Evolutionary conservation across 2,329 filamentous ascomycete genomes (phyloP).

Genomic region (Emericellopsis cladophorae): DNA sequence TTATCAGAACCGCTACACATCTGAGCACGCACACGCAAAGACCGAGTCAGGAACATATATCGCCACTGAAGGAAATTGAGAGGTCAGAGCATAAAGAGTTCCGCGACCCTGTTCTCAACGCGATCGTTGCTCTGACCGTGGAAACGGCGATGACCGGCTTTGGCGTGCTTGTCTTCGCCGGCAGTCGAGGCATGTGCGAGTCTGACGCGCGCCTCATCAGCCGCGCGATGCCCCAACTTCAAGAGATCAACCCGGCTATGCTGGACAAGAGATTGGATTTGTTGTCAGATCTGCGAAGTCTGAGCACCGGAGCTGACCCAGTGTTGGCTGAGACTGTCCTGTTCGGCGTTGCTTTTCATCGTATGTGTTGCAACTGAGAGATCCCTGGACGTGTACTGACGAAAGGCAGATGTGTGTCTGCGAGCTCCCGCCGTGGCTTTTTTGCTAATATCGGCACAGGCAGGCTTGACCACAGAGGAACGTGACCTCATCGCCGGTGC

Average conservation of each 20-base stretch:
- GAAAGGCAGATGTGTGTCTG: conserved; percentile 21
- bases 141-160: conserved; percentile 58
- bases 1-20: conserved; percentile 45
- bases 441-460: conserved; percentile 21
- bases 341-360: conserved; percentile 62
- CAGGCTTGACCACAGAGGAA: conserved; percentile 63
- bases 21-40: conserved; percentile 22
- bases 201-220: conserved; percentile 56
- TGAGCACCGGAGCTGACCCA: conserved; percentile 53
- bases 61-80: conserved; percentile 34
- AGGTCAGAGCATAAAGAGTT: conserved; percentile 48
- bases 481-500: conserved; percentile 58
- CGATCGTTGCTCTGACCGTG: conserved; percentile 55
- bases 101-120: conserved; percentile 51
- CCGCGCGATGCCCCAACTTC: conserved; percentile 44
- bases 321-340: conserved; percentile 51
- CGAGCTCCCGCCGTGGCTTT: background rate
- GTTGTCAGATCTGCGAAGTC: conserved; percentile 51
- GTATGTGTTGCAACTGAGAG: conserved; percentile 23
- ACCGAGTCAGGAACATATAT: conserved; percentile 11
- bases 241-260: conserved; percentile 31
- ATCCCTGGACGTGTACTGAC: background rate
- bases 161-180: conserved; percentile 62
- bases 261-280: conserved; percentile 50
- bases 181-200: conserved; percentile 56